Evolutionary conservation across 148 eudicot genomes (phyloP).

Genomic region (Vaccinium vitisidaea): DNA sequence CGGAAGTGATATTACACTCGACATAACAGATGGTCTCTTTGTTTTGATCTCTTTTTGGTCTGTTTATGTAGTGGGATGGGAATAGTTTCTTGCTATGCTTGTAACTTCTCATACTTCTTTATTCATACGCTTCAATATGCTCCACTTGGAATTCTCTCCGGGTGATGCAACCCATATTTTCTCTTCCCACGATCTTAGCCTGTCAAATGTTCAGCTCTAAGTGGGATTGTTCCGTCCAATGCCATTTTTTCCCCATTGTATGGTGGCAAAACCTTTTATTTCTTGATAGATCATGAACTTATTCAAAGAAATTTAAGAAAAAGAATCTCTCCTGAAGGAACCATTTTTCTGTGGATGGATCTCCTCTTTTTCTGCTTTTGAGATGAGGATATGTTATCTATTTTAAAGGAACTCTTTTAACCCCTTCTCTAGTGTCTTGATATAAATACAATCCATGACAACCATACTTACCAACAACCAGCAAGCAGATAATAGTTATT

Average conservation of each 20-base stretch:
- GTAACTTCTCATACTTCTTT: not conserved
- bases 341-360: not conserved
- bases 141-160: not conserved
- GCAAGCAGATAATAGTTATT: not conserved
- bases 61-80: too few relatives aligned
- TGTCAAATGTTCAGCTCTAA: not conserved
- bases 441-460: not conserved
- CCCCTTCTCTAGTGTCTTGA: not conserved
- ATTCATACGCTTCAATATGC: not conserved
- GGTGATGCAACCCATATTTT: not conserved
- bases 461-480: not conserved
- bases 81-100: not conserved
- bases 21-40: too few relatives aligned
- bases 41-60: too few relatives aligned
- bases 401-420: not conserved
- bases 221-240: not conserved
- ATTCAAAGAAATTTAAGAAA: not conserved
- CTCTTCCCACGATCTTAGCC: not conserved
- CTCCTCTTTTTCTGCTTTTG: not conserved
- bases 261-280: not conserved
- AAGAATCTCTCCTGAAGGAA: not conserved
- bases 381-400: not conserved
- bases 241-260: not conserved
- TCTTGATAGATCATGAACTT: not conserved
- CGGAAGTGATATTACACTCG: too few relatives aligned